Evolutionary conservation across 306 rosid genomes (phyloP).

Genomic region (Vigna unguiculata): DNA sequence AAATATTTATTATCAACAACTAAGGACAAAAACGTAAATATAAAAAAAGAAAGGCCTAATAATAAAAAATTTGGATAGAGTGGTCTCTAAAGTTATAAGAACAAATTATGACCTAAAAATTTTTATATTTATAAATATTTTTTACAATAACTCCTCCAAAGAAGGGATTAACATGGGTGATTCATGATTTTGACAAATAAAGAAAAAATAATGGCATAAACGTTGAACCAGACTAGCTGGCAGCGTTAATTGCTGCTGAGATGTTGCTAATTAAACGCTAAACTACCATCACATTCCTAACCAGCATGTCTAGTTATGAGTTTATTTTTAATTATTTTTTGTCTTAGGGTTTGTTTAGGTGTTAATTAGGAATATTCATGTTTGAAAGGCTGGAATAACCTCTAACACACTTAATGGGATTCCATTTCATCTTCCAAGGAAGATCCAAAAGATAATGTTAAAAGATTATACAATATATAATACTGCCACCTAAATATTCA

Average conservation of each 20-base stretch:
- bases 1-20: too few species aligned
- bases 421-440: neutral
- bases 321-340: neutral
- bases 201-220: neutral
- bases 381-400: neutral
- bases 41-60: too few species aligned
- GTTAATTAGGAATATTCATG: neutral
- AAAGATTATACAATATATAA: too few species aligned
- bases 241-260: neutral
- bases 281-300: neutral
- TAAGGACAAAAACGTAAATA: too few species aligned
- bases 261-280: neutral
- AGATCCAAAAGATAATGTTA: neutral
- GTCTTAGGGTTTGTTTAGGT: neutral
- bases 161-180: neutral
- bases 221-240: neutral
- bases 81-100: too few species aligned
- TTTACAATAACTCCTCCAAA: neutral
- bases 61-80: too few species aligned
- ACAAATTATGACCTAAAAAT: too few species aligned
- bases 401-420: neutral
- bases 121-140: too few species aligned
- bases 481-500: neutral
- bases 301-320: neutral
- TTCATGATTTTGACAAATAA: slow-evolving; percentile 18